Percentiles rank a stretch among this genome's conserved stretches.
Conservation (phyloP, 345 rosid species). For the Rhodomyrtus tomentosa region DNA sequence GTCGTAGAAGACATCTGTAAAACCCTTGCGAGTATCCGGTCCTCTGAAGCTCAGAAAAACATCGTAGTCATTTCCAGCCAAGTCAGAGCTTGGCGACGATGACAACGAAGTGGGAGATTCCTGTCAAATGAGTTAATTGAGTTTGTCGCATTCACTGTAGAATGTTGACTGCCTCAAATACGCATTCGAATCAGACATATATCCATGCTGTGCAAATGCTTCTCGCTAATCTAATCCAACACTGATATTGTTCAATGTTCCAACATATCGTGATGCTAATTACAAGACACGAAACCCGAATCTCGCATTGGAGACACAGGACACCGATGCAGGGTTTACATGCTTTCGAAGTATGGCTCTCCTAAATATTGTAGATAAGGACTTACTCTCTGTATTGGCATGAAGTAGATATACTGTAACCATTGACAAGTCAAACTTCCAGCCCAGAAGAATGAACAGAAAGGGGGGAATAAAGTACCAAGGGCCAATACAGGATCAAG, state of each 20-base stretch:
- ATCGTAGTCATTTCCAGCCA: background rate
- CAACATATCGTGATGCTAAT: too few relatives aligned
- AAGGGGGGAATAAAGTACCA: background rate
- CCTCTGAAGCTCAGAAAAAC: background rate
- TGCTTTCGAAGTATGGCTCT: background rate
- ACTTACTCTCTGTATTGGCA: background rate
- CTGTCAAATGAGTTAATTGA: background rate
- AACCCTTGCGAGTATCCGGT: background rate
- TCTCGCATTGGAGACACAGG: too few relatives aligned
- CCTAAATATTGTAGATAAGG: too few relatives aligned
- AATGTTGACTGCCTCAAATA: too few relatives aligned
- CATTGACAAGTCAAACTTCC: background rate
- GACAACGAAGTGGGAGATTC: accelerated
- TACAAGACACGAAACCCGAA: too few relatives aligned
- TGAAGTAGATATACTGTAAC: background rate
- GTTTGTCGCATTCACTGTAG: background rate
- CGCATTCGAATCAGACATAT: background rate
- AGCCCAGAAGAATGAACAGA: background rate
- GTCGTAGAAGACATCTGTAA: background rate
- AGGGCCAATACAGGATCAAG: background rate
- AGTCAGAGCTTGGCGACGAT: background rate
- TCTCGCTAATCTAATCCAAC: background rate
- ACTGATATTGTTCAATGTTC: background rate
- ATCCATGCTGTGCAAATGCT: background rate
- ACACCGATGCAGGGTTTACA: background rate